Evolutionary conservation across 768 basidiomycete genomes (phyloP), one percentile per base, ranked within the genome.

Genomic region (Boletus speciosus): DNA sequence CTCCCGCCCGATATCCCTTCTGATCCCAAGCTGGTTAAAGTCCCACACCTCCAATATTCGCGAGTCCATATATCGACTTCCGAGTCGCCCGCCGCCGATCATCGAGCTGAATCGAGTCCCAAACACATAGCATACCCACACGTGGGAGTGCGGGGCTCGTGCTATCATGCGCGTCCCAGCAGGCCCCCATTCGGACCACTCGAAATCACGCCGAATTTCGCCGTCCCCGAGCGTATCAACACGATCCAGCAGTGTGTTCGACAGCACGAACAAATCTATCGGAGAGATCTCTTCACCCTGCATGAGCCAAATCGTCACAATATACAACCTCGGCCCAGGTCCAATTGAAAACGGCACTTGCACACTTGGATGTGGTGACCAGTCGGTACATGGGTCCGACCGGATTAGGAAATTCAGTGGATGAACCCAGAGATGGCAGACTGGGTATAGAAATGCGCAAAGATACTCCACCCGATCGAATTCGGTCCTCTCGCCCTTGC

Each of bases 51-150:
- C 69, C 60, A 77, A 57, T 38, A 46, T 61, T 49, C 60, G 64
- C 43, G 61, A 38, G 16, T 43, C 56, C 38, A 51, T 44, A 2
- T 36, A 34, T 58, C 63, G 51, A 25, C 38, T 46, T 53, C 52
- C 46, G 29, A 9, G 29, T 47, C 48, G 49, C 47, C 60, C 41
- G 27, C 51, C 41, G 23, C 62, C 40, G 27, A 35, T 32, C 37
- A 59, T 70, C 43, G 56, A 72, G 56, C 73, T 76, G 48, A 74
- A 81, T 54, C 73, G 75, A 27, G 72, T 73, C 21, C 82, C 83
- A 59, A 74, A 76, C 19, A 83, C 76, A 58, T 81, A 81, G 68
- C 83, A 85, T 8, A 81, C 80, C 82, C 83, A 85, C n/a, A 73
- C 64, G 25, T 64, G 57, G 12, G 78, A 76, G 35, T 67, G 71